A percentile compares a stretch with the other conserved stretches of the same genome.
phyloP scores from a whole-genome alignment of 306 rosid species.

The Ormosia semicastrata region DNA sequence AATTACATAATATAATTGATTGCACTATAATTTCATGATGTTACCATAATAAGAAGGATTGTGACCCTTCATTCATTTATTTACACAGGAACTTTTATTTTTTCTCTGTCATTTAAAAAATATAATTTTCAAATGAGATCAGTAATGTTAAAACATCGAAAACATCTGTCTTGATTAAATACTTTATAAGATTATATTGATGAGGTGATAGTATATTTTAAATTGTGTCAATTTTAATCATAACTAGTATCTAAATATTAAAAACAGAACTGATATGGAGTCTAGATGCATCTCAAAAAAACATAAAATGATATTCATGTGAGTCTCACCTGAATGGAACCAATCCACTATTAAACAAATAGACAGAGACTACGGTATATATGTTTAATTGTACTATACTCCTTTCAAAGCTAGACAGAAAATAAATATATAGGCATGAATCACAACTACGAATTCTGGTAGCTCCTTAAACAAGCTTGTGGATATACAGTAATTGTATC shows the following conservation, averaged over 20 bases:
- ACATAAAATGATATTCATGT: conserved; percentile 1
- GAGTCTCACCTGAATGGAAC: neutral
- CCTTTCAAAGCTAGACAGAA: neutral
- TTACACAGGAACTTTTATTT: neutral
- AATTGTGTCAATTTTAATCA: neutral
- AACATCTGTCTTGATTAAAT: too few relatives aligned
- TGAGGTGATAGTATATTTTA: neutral
- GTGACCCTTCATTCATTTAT: neutral
- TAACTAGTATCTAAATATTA: neutral
- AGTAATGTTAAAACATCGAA: neutral
- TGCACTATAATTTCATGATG: conserved; percentile 4
- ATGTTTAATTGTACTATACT: neutral
- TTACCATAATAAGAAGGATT: neutral
- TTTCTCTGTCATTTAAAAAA: neutral
- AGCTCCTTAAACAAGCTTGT: conserved; percentile 12
- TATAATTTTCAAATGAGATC: neutral
- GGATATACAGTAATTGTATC: neutral
- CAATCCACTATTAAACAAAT: neutral
- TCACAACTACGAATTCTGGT: neutral
- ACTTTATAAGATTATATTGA: neutral
- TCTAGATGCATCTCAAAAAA: neutral
- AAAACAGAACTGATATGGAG: neutral
- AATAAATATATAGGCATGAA: neutral
- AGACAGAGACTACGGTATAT: neutral
- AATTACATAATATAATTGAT: neutral